Conservation (phyloP, 495 filamentous ascomycete genomes). For the Opeltia flavorubescens region DNA sequence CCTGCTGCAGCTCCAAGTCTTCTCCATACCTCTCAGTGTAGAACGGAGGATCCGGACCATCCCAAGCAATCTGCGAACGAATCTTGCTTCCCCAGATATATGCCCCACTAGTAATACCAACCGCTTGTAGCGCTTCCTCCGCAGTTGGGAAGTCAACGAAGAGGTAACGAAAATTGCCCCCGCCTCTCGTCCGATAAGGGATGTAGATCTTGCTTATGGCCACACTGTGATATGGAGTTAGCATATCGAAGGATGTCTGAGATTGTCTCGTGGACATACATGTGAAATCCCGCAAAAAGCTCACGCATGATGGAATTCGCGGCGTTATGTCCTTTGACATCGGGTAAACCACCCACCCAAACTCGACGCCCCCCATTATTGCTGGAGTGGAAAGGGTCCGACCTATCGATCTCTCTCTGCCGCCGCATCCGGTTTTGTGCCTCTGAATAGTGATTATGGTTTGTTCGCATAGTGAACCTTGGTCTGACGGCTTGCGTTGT, state of each 20-base stretch:
- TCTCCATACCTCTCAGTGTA: no score
- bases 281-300: conserved; percentile 44
- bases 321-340: conserved; percentile 38
- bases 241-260: neutral
- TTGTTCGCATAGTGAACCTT: neutral
- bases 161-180: conserved; percentile 43
- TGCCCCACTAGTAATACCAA: conserved; percentile 27
- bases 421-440: conserved; percentile 5
- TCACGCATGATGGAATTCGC: conserved; percentile 37
- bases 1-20: no score
- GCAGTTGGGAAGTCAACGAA: conserved; percentile 48
- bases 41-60: no score
- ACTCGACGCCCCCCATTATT: conserved; percentile 37
- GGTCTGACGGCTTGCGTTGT: conserved; percentile 11
- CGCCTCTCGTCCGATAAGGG: conserved; percentile 2
- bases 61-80: conserved; percentile 19
- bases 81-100: conserved; percentile 32
- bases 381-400: conserved; percentile 14
- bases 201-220: conserved; percentile 48
- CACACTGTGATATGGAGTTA: conserved; percentile 19
- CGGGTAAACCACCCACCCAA: conserved; percentile 50
- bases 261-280: conserved; percentile 22
- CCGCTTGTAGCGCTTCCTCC: conserved; percentile 38
- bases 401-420: conserved; percentile 12
- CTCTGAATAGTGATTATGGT: neutral